Conservation (phyloP, 345 rosid species). For the Populus euphratica region DNA sequence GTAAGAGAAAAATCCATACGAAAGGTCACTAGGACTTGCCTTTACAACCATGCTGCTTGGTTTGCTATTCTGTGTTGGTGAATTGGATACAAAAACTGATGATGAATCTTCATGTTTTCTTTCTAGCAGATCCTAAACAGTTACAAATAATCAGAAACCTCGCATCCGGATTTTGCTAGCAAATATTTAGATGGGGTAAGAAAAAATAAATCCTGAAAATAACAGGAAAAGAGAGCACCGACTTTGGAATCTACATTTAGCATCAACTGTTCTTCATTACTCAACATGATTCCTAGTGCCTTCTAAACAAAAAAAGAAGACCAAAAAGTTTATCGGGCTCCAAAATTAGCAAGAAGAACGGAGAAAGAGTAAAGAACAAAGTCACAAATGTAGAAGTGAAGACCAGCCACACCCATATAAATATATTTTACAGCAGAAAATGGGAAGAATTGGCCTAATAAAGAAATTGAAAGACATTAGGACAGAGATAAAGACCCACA, state of each 20-base stretch:
- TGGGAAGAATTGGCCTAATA: background rate
- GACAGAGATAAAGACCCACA: constrained; percentile 27
- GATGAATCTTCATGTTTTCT: constrained; percentile 23
- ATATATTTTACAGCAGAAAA: background rate
- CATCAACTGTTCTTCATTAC: constrained; percentile 12
- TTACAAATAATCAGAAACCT: background rate
- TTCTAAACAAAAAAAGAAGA: background rate
- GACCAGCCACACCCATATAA: background rate
- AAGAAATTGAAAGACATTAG: constrained; percentile 7
- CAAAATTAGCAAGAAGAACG: background rate
- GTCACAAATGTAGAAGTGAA: background rate
- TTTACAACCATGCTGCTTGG: constrained; percentile 50
- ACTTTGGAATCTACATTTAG: constrained; percentile 26
- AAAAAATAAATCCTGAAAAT: background rate
- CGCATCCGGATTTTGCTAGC: background rate
- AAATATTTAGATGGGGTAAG: background rate
- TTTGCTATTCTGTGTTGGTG: constrained; percentile 32
- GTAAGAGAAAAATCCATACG: background rate
- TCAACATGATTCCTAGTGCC: constrained; percentile 11
- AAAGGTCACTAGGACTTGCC: constrained; percentile 22
- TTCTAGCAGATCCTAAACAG: constrained; percentile 16
- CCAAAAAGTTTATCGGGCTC: background rate
- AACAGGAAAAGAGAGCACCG: background rate
- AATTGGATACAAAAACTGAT: constrained; percentile 10
- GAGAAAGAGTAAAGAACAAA: background rate